A percentile compares a stretch with the other conserved stretches of the same genome.
Evolutionary conservation across 2,329 filamentous ascomycete genomes (phyloP).

Genomic region (Calonectria pseudoturangicola): DNA sequence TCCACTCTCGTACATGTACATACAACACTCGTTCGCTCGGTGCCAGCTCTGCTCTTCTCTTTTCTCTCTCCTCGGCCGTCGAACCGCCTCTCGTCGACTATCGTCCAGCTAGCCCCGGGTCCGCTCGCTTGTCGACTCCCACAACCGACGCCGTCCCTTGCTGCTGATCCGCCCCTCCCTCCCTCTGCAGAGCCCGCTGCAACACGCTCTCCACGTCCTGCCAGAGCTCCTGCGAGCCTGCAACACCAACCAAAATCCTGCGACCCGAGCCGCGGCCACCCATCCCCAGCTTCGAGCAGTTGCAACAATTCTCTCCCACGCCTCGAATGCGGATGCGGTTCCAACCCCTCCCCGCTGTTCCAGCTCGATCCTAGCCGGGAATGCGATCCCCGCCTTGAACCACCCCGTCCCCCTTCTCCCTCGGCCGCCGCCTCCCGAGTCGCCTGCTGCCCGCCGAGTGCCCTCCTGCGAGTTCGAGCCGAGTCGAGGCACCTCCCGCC

Average conservation of each 20-base stretch:
- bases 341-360: slow-evolving; percentile 43
- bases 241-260: slow-evolving; percentile 29
- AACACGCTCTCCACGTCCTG: slow-evolving; percentile 28
- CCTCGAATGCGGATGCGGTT: slow-evolving; percentile 51
- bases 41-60: slow-evolving; percentile 22
- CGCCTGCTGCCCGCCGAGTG: slow-evolving; percentile 31
- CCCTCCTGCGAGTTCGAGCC: slow-evolving; percentile 10
- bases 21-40: slow-evolving; percentile 36
- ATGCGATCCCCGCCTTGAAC: slow-evolving; percentile 53
- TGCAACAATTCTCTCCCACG: slow-evolving; percentile 32
- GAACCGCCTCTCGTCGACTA: slow-evolving; percentile 44
- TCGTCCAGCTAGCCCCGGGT: slow-evolving; percentile 22
- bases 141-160: slow-evolving; percentile 39
- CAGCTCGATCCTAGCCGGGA: slow-evolving; percentile 51
- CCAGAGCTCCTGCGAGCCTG: slow-evolving; percentile 28
- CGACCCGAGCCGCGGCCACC: slow-evolving; percentile 21
- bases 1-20: slow-evolving; percentile 36
- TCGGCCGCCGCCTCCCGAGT: slow-evolving; percentile 33
- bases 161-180: slow-evolving; percentile 38
- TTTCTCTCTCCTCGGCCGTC: slow-evolving; percentile 37
- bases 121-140: slow-evolving; percentile 33
- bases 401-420: slow-evolving; percentile 32
- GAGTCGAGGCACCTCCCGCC: slow-evolving; percentile 39
- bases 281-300: slow-evolving; percentile 2
- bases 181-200: slow-evolving; percentile 13